Evolutionary conservation across 2,329 filamentous ascomycete species (phyloP).

Genomic region (Xylogone sp.): DNA sequence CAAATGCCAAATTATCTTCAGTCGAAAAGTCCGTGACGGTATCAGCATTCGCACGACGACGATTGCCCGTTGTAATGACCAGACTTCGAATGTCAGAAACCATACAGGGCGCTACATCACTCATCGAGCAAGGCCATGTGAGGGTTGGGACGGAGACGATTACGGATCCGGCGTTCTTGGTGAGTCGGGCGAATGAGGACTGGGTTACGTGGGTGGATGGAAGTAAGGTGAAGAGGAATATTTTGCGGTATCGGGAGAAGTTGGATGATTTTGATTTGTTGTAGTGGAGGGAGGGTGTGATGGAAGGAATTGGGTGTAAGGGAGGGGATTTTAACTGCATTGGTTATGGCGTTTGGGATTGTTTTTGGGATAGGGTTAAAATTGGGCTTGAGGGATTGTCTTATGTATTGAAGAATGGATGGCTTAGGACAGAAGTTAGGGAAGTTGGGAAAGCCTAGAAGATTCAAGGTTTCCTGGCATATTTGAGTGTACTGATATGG

Average conservation of each 20-base stretch:
- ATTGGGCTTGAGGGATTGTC: too few species aligned
- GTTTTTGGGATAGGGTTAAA: neutral
- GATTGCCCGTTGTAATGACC: conserved; percentile 89
- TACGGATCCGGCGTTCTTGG: conserved; percentile 84
- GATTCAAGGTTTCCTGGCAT: too few species aligned
- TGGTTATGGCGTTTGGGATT: too few species aligned
- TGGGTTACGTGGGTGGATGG: conserved; percentile 95
- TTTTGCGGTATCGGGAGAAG: conserved; percentile 92
- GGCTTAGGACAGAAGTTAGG: too few species aligned
- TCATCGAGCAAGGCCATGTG: conserved; percentile 93
- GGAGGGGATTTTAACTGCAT: too few species aligned
- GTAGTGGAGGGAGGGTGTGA: too few species aligned
- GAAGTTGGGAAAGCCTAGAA: too few species aligned
- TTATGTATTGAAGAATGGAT: too few species aligned
- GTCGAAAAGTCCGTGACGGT: conserved; percentile 90
- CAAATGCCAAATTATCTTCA: conserved; percentile 68
- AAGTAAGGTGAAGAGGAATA: conserved; percentile 95
- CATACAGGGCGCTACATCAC: conserved; percentile 76
- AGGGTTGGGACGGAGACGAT: conserved; percentile 86
- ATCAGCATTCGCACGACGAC: conserved; percentile 76
- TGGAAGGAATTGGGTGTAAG: too few species aligned
- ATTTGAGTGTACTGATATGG: too few species aligned
- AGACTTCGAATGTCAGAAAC: conserved; percentile 88
- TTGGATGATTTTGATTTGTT: conserved; percentile 93
- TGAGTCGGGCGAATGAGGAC: conserved; percentile 88